Conservation (phyloP, 345 rosid species). For the Populus tremula region DNA sequence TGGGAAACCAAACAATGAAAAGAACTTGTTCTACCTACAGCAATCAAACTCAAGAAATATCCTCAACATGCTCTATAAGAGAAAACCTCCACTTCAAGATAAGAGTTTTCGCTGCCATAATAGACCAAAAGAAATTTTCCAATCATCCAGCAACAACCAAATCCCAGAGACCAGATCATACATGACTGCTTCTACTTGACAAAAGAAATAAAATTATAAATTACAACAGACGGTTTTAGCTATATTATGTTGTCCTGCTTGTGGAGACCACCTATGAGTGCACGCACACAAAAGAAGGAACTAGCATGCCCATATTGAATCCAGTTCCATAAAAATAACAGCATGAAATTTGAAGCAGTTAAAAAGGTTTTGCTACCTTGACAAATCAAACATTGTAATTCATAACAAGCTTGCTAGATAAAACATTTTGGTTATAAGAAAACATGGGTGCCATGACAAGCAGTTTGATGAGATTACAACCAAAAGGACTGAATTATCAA, state of each 20-base stretch:
- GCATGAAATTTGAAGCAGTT: background rate
- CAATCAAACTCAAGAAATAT: background rate
- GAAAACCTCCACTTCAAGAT: background rate
- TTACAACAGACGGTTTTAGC: background rate
- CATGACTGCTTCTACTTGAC: background rate
- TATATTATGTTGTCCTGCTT: background rate
- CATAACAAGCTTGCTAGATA: constrained; percentile 2
- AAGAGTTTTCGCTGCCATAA: background rate
- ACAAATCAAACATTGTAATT: background rate
- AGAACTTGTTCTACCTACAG: background rate
- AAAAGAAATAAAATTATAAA: background rate
- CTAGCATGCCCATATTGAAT: background rate
- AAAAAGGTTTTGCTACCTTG: background rate
- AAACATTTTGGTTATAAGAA: constrained; percentile 3
- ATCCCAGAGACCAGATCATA: background rate
- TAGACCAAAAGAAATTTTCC: background rate
- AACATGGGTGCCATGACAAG: background rate
- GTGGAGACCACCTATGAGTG: background rate
- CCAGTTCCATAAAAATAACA: background rate
- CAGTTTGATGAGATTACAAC: background rate
- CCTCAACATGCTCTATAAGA: background rate
- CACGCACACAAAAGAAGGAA: background rate
- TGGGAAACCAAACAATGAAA: background rate
- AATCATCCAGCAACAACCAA: background rate
- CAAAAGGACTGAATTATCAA: background rate